Evolutionary conservation across 2,329 filamentous ascomycete genomes (phyloP).

Genomic region (Ascochyta lentis): DNA sequence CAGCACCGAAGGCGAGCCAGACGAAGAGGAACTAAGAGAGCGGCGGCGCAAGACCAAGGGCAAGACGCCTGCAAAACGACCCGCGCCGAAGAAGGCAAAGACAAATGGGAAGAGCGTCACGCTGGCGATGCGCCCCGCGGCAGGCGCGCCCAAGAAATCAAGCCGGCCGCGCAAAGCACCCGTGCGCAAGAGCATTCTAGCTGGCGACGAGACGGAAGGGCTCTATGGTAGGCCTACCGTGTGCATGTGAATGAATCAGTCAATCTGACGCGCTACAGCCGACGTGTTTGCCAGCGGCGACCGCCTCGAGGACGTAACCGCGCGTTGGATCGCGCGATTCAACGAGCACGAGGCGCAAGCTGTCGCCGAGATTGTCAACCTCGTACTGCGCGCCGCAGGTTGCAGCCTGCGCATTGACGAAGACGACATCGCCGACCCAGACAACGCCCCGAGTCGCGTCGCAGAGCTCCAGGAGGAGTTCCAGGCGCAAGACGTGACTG

Average conservation of each 20-base stretch:
- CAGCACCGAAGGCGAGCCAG: slow-evolving; percentile 48
- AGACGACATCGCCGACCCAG: slow-evolving; percentile 87
- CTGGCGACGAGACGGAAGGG: slow-evolving; percentile 58
- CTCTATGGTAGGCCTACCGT: slow-evolving; percentile 59
- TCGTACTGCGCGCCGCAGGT: slow-evolving; percentile 72
- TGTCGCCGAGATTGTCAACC: slow-evolving; percentile 66
- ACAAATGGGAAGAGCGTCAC: slow-evolving; percentile 58
- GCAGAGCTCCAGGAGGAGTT: slow-evolving; percentile 88
- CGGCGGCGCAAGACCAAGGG: slow-evolving; percentile 43
- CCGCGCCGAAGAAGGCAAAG: slow-evolving; percentile 61
- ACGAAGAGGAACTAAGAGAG: slow-evolving; percentile 49
- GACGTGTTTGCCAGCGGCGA: slow-evolving; percentile 66
- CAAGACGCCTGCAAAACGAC: slow-evolving; percentile 44
- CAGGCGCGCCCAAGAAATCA: slow-evolving; percentile 49
- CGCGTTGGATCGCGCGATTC: slow-evolving; percentile 65
- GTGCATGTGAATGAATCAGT: not conserved
- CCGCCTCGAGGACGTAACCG: slow-evolving; percentile 62
- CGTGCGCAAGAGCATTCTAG: slow-evolving; percentile 59
- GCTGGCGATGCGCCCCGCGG: slow-evolving; percentile 62
- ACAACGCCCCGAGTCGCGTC: slow-evolving; percentile 80
- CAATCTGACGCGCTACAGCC: slow-evolving; percentile 47
- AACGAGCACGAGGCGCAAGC: slow-evolving; percentile 61
- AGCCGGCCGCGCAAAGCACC: slow-evolving; percentile 57
- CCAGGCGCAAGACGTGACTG: slow-evolving; percentile 80
- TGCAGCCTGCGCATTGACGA: slow-evolving; percentile 79